Conservation (phyloP, 331 rosid genomes). For the Rhamnella rubrinervis region DNA sequence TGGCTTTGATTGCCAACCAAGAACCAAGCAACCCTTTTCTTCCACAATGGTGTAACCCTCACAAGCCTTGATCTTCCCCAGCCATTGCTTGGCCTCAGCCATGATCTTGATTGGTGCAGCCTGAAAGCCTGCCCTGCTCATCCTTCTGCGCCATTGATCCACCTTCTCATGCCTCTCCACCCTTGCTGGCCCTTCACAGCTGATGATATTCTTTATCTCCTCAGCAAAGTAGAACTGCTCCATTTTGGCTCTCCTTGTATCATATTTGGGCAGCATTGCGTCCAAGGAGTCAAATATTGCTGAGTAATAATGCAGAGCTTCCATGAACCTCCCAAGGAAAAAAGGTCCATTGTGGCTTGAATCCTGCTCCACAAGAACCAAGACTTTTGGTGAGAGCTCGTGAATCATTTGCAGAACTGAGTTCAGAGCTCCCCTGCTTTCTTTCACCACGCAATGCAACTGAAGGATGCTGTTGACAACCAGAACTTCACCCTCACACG, state of each 20-base stretch:
- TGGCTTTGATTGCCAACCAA: constrained; percentile 90
- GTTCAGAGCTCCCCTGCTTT: constrained; percentile 79
- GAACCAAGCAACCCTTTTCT: constrained; percentile 84
- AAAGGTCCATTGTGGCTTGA: constrained; percentile 95
- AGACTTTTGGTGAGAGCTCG: constrained; percentile 56
- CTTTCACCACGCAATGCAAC: constrained; percentile 86
- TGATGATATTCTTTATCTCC: constrained; percentile 92
- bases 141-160: constrained; percentile 87
- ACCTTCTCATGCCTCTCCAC: constrained; percentile 89
- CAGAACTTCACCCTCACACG: constrained; percentile 54
- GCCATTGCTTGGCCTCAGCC: constrained; percentile 73
- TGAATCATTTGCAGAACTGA: constrained; percentile 72
- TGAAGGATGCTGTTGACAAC: constrained; percentile 81
- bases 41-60: constrained; percentile 72
- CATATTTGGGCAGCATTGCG: constrained; percentile 76
- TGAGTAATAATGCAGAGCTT: constrained; percentile 78
- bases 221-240: constrained; percentile 88
- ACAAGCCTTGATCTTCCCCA: constrained; percentile 43
- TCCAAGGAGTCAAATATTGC: constrained; percentile 86
- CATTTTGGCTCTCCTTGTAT: constrained; percentile 68
- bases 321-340: constrained; percentile 93
- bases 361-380: constrained; percentile 81
- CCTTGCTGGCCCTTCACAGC: constrained; percentile 83
- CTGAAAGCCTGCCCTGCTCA: constrained; percentile 87
- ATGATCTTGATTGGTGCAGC: constrained; percentile 61